Evolutionary conservation across 2,329 filamentous ascomycete species (phyloP).

Genomic region (Plectosphaerella plurivora): DNA sequence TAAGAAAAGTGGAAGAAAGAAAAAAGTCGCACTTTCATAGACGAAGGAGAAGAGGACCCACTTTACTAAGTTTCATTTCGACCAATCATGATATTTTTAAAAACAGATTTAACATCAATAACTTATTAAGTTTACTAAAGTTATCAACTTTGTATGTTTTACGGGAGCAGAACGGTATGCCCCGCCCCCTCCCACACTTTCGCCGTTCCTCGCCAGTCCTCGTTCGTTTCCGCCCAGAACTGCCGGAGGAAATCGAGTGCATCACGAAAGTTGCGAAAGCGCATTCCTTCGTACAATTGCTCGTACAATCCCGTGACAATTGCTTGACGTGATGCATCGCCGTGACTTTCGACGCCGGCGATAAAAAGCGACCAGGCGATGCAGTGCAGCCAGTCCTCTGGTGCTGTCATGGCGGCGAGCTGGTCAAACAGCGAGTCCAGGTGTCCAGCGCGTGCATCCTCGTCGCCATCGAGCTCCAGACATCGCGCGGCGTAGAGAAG

Average conservation of each 20-base stretch:
- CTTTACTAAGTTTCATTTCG: no score
- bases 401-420: slow-evolving; percentile 15
- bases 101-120: no score
- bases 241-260: slow-evolving; percentile 15
- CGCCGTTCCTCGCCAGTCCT: no score
- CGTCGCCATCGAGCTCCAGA: slow-evolving; percentile 13
- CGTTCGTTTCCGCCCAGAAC: slow-evolving; percentile 18
- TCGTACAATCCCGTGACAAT: slow-evolving; percentile 8
- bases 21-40: no score
- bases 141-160: no score
- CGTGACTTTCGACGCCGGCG: slow-evolving; percentile 20
- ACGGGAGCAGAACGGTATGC: no score
- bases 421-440: slow-evolving; percentile 6
- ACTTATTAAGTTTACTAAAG: no score
- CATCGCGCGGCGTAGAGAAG: slow-evolving; percentile 21
- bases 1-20: no score
- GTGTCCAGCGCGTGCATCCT: neutral
- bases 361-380: slow-evolving; percentile 24
- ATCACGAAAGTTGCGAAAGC: slow-evolving; percentile 16
- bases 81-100: no score
- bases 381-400: slow-evolving; percentile 19
- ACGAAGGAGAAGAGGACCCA: no score
- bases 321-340: slow-evolving; percentile 1
- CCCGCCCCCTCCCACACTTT: no score
- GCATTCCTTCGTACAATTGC: slow-evolving; percentile 12